A percentile compares a stretch with the other conserved stretches of the same genome.
Conservation (phyloP, 2,329 filamentous ascomycete species). For the Lasiodiplodia sp. region DNA sequence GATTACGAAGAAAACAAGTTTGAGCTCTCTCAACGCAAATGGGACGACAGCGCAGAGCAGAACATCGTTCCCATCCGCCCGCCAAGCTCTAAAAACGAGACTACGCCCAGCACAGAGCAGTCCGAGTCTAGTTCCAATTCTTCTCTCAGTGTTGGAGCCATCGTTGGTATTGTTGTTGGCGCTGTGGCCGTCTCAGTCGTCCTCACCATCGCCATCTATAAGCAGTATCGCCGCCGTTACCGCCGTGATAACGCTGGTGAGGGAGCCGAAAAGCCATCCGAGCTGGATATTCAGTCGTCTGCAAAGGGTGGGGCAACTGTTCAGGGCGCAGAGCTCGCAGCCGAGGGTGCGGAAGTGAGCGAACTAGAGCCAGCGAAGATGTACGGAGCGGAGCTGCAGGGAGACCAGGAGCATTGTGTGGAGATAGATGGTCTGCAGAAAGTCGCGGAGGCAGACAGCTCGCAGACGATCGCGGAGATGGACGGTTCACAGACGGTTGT, state of each 20-base stretch:
- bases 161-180: slow-evolving; percentile 11
- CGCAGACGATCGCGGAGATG: not conserved
- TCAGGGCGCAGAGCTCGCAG: not conserved
- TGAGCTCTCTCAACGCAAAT: slow-evolving; percentile 32
- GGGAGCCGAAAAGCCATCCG: not conserved
- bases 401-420: not conserved
- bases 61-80: slow-evolving; percentile 18
- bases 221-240: not conserved
- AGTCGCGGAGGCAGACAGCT: not conserved
- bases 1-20: slow-evolving; percentile 48
- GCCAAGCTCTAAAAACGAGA: not conserved
- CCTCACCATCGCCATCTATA: not conserved
- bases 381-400: not conserved
- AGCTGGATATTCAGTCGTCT: not conserved
- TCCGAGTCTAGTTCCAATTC: not conserved
- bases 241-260: not conserved
- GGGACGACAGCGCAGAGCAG: not conserved
- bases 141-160: slow-evolving; percentile 4
- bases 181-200: not conserved
- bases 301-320: not conserved
- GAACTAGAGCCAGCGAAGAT: not conserved
- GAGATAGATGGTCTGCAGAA: slow-evolving; percentile 10
- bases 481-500: not conserved
- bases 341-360: not conserved
- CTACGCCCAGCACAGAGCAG: too few species aligned